These are phyloP conservation scores for Lachancea nothofagi DNA, from an alignment of 805 yeast genomes.

Conservation along the genomic window DNA sequence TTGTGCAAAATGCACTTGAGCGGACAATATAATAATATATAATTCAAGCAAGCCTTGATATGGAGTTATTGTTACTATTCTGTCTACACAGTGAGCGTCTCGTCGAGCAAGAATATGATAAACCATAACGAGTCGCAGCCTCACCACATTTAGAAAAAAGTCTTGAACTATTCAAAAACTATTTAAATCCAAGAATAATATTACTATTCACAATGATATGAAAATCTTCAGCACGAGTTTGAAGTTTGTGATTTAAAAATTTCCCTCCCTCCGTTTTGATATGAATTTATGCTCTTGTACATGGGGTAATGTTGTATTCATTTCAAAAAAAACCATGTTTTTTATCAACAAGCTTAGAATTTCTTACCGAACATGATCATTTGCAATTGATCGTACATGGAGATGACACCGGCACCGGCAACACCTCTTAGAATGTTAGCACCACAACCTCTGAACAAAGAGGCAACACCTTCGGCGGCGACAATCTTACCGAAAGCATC, in stretches of 20 bases:
- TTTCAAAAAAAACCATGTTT: not conserved
- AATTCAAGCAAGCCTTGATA: no score
- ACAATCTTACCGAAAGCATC: constrained; percentile 89
- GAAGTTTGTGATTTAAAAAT: no score
- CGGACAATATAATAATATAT: not conserved
- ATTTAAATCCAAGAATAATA: constrained; percentile 7
- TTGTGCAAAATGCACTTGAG: not conserved
- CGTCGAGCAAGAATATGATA: no score
- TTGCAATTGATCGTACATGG: constrained; percentile 96
- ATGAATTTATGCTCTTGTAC: constrained; percentile 6
- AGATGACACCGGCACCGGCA: constrained; percentile 99
- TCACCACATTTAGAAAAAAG: no score
- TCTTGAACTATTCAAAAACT: constrained; percentile 5
- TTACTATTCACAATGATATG: no score
- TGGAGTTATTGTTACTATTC: no score
- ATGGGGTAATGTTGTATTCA: not conserved
- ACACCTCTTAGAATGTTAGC: constrained; percentile 99
- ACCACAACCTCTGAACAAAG: constrained; percentile 98
- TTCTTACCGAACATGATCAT: constrained; percentile 93
- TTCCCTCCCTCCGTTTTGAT: constrained; percentile 2
- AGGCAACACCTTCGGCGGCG: constrained; percentile 89
- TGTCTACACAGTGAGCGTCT: no score
- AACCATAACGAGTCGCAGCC: no score
- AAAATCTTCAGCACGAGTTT: no score
- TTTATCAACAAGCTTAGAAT: constrained; percentile 44